Evolutionary conservation across 2,329 filamentous ascomycete species (phyloP), one percentile per base, ranked within the genome.

Genomic region (Xylaria hypoxylon): DNA sequence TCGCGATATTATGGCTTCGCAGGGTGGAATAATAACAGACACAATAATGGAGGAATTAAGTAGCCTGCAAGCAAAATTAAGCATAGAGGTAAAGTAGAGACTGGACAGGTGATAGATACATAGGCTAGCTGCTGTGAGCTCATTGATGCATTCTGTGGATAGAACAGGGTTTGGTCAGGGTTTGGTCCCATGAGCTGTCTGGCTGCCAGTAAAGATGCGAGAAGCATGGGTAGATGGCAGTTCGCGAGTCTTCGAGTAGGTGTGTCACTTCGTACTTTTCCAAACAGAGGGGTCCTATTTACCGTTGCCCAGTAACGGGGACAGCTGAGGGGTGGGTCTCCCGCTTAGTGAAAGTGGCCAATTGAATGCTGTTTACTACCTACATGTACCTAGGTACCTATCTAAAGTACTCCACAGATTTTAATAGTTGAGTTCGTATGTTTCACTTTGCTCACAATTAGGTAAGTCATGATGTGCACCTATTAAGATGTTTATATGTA

Each of bases 241-340:
- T 47, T 62, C 59, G 55, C 50, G 42, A 56, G 15, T 26, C 48
- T 55, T 59, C 40, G 45, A 48, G 62, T n/a, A 45, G 38, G 19
- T 42, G 62, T 63, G 59, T 69, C 48, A 61, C 59, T 50, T 47
- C 15, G 68, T 62, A 65, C 60, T 35, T 60, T 64, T 68, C 65
- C 62, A 71, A 71, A 71, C 68, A 71, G 69, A 70, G 69, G 70
- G 69, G 70, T 65, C 64, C 66, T 59, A 57, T 33, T 47, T 38
- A 47, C 62, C 47, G 74, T 76, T 75, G 73, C 74, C 72, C 59
- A 70, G 74, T 72, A 72, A 76, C 74, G 47, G 59, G 2, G 33
- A 24, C 8, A 26, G 52, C 22, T 28, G 19, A 22, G n/a, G n/a
- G 2, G 59, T 63, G 67, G 64, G 57, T 26, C 56, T 55, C 24